These are phyloP conservation scores for Chlorella sp. DNA, from an alignment of 139 green algal genomes.

Conservation along the genomic window DNA sequence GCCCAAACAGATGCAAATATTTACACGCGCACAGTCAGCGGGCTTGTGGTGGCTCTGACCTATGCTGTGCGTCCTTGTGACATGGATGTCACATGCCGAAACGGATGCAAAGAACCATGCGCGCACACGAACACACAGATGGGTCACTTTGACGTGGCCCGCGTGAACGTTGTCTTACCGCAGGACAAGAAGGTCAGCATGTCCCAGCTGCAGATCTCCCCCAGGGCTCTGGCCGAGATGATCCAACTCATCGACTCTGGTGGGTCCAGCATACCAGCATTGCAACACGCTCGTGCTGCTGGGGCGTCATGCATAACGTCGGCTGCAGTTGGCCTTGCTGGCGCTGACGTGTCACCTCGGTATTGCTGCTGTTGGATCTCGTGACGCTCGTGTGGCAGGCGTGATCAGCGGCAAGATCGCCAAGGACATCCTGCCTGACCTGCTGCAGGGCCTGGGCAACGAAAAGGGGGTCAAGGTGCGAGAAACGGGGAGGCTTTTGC, in stretches of 20 bases:
- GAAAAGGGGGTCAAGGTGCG: constrained; percentile 14
- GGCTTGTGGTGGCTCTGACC: neutral
- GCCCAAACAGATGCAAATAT: too few species aligned
- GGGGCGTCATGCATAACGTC: neutral
- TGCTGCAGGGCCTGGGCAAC: constrained; percentile 59
- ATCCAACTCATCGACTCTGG: constrained; percentile 80
- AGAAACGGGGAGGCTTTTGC: too few species aligned
- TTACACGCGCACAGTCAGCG: too few species aligned
- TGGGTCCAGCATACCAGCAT: neutral
- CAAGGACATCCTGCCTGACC: constrained; percentile 86
- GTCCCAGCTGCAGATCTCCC: constrained; percentile 39
- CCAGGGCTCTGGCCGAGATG: constrained; percentile 77
- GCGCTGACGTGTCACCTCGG: neutral
- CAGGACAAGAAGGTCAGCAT: constrained; percentile 47
- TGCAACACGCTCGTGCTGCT: constrained; percentile 1
- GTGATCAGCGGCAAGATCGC: constrained; percentile 96
- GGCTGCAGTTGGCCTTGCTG: too few species aligned
- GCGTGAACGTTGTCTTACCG: too few species aligned
- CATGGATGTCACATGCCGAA: too few species aligned
- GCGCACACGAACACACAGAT: too few species aligned
- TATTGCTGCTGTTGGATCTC: neutral
- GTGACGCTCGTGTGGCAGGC: constrained; percentile 10
- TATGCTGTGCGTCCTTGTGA: too few species aligned
- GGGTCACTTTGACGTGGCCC: too few species aligned
- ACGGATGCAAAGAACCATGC: too few species aligned